phyloP scores from a whole-genome alignment of 2,329 filamentous ascomycete species.

The Elsinoe necatrix region DNA sequence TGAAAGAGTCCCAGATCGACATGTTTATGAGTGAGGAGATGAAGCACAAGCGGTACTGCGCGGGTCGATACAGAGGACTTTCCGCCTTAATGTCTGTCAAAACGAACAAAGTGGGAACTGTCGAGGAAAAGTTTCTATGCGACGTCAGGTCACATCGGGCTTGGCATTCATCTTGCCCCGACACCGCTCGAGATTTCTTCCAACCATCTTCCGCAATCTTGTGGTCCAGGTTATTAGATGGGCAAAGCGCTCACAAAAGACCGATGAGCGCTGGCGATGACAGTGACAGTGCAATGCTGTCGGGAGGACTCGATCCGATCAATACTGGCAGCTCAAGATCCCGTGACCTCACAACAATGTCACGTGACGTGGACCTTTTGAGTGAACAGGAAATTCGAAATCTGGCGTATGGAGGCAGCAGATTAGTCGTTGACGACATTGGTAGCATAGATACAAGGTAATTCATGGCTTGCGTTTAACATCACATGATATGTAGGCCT shows the following conservation, averaged over 20 bases:
- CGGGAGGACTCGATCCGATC: not conserved
- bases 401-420: not conserved
- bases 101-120: not conserved
- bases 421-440: not conserved
- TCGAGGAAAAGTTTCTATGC: constrained; percentile 8
- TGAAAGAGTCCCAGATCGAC: constrained; percentile 54
- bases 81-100: not conserved
- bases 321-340: not conserved
- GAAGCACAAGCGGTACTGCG: not conserved
- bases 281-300: not conserved
- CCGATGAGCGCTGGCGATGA: not conserved
- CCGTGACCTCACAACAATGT: not conserved
- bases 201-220: not conserved
- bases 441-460: not conserved
- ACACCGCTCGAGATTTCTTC: not conserved
- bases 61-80: not conserved
- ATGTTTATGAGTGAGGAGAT: constrained; percentile 30
- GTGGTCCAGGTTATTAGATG: not conserved
- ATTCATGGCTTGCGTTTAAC: not conserved
- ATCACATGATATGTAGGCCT: constrained; percentile 14
- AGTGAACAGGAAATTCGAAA: not conserved
- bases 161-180: constrained; percentile 1
- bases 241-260: not conserved
- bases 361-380: constrained; percentile 1
- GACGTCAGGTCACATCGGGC: constrained; percentile 12